Evolutionary conservation across 2,329 filamentous ascomycete species (phyloP).

Genomic region (Microascus cirrosus): DNA sequence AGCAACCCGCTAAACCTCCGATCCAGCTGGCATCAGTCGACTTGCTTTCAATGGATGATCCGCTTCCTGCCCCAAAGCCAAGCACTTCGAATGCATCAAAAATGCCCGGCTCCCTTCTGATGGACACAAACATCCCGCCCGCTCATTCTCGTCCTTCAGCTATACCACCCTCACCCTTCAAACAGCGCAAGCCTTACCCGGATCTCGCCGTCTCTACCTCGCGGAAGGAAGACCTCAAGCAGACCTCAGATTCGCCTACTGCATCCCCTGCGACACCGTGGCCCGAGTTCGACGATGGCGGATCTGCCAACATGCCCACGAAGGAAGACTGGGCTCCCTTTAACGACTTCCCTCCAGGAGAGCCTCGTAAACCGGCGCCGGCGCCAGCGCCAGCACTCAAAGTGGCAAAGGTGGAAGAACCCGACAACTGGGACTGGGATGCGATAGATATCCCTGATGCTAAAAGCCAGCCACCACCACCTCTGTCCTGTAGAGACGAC

Average conservation of each 20-base stretch:
- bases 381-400: conserved; percentile 2
- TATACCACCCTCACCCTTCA: conserved; percentile 40
- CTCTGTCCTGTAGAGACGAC: neutral
- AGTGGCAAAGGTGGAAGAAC: conserved; percentile 8
- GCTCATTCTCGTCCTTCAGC: conserved; percentile 28
- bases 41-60: conserved; percentile 26
- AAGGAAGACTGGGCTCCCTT: conserved; percentile 41
- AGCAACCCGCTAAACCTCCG: neutral
- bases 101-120: conserved; percentile 19
- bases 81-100: conserved; percentile 7
- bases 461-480: neutral
- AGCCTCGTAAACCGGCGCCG: conserved; percentile 9
- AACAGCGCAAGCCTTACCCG: conserved; percentile 40
- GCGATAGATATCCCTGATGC: conserved; percentile 19
- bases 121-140: conserved; percentile 15
- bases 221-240: conserved; percentile 19
- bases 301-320: conserved; percentile 8
- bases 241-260: conserved; percentile 21
- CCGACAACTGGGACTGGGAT: conserved; percentile 39
- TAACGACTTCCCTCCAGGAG: conserved; percentile 23
- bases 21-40: conserved; percentile 20
- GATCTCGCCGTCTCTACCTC: conserved; percentile 35
- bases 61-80: conserved; percentile 5
- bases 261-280: conserved; percentile 32
- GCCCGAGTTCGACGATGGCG: conserved; percentile 22